phyloP scores from a whole-genome alignment of 106 monocot species.

The Hemerocallis citrina region DNA sequence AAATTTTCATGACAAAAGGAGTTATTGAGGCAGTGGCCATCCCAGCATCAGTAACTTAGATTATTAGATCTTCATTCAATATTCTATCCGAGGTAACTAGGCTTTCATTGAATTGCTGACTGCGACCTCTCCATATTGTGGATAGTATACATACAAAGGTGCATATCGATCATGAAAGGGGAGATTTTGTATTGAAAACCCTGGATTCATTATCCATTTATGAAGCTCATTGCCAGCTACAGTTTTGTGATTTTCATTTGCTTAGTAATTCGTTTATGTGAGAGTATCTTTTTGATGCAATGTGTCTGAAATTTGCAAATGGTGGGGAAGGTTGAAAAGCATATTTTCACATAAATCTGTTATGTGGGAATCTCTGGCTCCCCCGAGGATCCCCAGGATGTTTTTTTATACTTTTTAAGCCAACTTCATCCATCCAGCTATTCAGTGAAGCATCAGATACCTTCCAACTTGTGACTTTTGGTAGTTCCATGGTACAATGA shows the following conservation, averaged over 20 bases:
- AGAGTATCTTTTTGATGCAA: neutral
- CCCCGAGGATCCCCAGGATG: no score
- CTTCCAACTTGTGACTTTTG: no score
- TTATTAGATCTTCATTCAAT: neutral
- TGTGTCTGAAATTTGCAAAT: neutral
- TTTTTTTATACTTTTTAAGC: no score
- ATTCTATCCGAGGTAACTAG: neutral
- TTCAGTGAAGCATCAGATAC: no score
- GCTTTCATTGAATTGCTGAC: neutral
- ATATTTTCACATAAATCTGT: no score
- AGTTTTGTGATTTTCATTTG: neutral
- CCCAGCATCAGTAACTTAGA: neutral
- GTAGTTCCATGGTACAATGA: no score
- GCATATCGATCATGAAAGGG: neutral
- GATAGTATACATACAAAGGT: neutral
- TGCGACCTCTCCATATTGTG: neutral
- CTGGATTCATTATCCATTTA: neutral
- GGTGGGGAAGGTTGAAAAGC: neutral
- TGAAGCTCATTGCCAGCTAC: constrained; percentile 1
- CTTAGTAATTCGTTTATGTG: neutral
- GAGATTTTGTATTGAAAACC: neutral
- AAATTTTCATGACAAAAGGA: neutral
- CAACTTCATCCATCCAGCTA: no score
- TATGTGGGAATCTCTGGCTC: no score
- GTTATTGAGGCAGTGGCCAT: neutral